Conservation (phyloP, 140 eudicot species). For the Anethum foeniculum region DNA sequence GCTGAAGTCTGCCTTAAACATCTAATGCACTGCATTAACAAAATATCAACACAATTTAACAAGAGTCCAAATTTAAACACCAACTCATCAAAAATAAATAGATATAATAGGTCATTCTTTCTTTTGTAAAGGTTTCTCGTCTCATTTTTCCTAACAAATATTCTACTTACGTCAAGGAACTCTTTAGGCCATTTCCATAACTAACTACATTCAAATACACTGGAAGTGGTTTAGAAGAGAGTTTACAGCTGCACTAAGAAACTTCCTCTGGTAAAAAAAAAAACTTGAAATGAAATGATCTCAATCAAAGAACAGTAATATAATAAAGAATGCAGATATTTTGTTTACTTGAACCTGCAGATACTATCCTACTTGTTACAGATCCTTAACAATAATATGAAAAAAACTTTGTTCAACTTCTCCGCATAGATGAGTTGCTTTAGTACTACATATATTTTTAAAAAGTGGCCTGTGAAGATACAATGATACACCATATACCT, state of each 20-base stretch:
- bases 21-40: slow-evolving; percentile 76
- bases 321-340: neutral
- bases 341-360: neutral
- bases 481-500: neutral
- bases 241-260: neutral
- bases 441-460: neutral
- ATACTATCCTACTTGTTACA: neutral
- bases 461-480: neutral
- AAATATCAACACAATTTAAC: neutral
- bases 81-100: neutral
- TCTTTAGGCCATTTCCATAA: neutral
- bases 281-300: neutral
- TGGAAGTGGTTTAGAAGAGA: neutral
- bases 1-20: slow-evolving; percentile 95
- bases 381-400: neutral
- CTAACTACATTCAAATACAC: neutral
- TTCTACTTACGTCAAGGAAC: neutral
- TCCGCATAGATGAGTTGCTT: neutral
- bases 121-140: neutral
- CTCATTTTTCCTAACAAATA: neutral
- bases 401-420: neutral
- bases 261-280: neutral
- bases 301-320: neutral
- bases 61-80: neutral
- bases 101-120: neutral